Conservation (phyloP, 2,329 filamentous ascomycete species). For the Colletotrichum sp. region DNA sequence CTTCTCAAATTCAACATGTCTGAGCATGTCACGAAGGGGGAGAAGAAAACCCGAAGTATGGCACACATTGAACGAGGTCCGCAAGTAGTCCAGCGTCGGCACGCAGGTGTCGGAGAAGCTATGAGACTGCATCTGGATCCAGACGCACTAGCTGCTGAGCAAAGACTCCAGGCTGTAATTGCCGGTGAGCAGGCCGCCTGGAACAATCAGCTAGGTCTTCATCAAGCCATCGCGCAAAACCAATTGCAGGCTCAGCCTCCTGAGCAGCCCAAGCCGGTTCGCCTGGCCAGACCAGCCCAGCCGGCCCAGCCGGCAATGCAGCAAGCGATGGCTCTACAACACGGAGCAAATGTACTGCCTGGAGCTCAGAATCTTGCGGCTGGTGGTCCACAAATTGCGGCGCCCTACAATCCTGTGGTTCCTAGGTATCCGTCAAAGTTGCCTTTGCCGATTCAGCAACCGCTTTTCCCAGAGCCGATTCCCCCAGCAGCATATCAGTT, state of each 20-base stretch:
- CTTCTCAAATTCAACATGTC: slow-evolving; percentile 66
- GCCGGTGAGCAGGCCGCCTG: neutral
- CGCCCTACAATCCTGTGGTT: neutral
- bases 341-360: neutral
- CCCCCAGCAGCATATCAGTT: neutral
- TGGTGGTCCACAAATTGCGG: neutral
- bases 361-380: neutral
- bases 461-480: neutral
- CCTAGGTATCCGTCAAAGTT: neutral
- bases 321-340: neutral
- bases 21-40: slow-evolving; percentile 30
- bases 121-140: neutral
- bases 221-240: neutral
- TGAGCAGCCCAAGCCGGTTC: neutral
- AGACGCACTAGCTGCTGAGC: neutral
- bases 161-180: neutral
- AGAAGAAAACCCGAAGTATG: slow-evolving; percentile 33
- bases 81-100: neutral
- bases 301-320: neutral
- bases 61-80: neutral
- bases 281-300: neutral
- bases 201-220: neutral
- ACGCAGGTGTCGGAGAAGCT: neutral
- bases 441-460: neutral
- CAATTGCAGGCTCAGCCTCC: neutral